Evolutionary conservation across 345 rosid species (phyloP).

Genomic region (Erucastrum elatum): DNA sequence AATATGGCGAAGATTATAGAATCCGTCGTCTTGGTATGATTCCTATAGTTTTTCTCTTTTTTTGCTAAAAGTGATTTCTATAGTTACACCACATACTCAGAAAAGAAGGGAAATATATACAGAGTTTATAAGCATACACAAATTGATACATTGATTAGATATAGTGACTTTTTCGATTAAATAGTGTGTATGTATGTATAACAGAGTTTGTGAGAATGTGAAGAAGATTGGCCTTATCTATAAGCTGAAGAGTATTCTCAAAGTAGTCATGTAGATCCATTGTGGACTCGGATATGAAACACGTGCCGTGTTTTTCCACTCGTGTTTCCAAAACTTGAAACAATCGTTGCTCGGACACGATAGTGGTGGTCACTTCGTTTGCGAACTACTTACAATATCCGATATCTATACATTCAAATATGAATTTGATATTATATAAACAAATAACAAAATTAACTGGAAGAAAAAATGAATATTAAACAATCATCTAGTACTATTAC

Average conservation of each 20-base stretch:
- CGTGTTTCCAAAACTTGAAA: conserved; percentile 67
- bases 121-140: not conserved
- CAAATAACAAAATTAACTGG: not conserved
- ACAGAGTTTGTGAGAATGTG: conserved; percentile 51
- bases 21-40: conserved; percentile 59
- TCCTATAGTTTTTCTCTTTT: conserved; percentile 27
- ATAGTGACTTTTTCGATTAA: not conserved
- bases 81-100: not conserved
- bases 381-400: conserved; percentile 46
- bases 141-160: not conserved
- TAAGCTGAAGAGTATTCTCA: conserved; percentile 53
- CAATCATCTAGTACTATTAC: not conserved
- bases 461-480: not conserved
- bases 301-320: conserved; percentile 90
- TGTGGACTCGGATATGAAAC: conserved; percentile 53
- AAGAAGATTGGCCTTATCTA: conserved; percentile 54
- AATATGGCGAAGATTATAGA: conserved; percentile 39
- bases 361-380: conserved; percentile 65
- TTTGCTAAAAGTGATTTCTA: not conserved
- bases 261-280: conserved; percentile 74
- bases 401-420: conserved; percentile 46
- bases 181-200: conserved; percentile 10
- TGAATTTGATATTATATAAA: not conserved
- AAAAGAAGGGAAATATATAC: not conserved
- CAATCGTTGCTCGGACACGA: conserved; percentile 74